A percentile compares a stretch with the other conserved stretches of the same genome.
Evolutionary conservation across 495 filamentous ascomycete species (phyloP).

Genomic region (Aspergillus ostianus): DNA sequence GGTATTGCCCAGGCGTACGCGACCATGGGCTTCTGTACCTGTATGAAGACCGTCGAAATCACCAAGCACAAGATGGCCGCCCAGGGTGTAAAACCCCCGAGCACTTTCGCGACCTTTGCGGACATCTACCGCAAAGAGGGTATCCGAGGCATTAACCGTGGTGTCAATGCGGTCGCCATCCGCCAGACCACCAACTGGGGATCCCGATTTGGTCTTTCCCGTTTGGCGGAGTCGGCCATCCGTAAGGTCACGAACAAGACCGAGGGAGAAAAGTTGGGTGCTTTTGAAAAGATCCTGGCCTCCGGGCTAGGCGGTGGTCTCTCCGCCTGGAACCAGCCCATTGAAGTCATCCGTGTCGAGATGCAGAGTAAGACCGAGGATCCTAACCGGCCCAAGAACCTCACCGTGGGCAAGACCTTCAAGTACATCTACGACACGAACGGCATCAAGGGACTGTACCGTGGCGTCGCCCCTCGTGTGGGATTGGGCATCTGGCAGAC

Average conservation of each 20-base stretch:
- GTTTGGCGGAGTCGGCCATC: conserved; percentile 87
- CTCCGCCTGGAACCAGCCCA: conserved; percentile 98
- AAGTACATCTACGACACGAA: conserved; percentile 90
- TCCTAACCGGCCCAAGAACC: conserved; percentile 95
- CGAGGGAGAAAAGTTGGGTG: conserved; percentile 69
- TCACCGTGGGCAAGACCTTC: conserved; percentile 91
- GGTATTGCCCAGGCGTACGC: conserved; percentile 98
- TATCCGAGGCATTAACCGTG: conserved; percentile 93
- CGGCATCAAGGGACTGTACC: conserved; percentile 90
- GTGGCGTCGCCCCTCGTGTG: conserved; percentile 90
- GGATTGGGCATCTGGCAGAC: conserved; percentile 98
- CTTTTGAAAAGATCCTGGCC: conserved; percentile 85
- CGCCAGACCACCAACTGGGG: conserved; percentile 99
- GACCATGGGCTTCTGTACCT: conserved; percentile 99
- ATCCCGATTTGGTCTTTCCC: conserved; percentile 86
- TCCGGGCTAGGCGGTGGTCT: conserved; percentile 88
- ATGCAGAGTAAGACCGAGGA: conserved; percentile 99
- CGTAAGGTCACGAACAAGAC: conserved; percentile 78
- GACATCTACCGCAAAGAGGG: conserved; percentile 94
- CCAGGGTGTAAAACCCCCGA: conserved; percentile 73
- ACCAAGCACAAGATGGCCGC: conserved; percentile 95
- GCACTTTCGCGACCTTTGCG: conserved; percentile 93
- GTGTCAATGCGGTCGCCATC: conserved; percentile 97
- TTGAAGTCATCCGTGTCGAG: conserved; percentile 99
- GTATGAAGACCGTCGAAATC: conserved; percentile 99